Evolutionary conservation across 1,284 basidiomycete genomes (phyloP), one percentile per base, ranked within the genome.

Genomic region (Trichosporon sp.): DNA sequence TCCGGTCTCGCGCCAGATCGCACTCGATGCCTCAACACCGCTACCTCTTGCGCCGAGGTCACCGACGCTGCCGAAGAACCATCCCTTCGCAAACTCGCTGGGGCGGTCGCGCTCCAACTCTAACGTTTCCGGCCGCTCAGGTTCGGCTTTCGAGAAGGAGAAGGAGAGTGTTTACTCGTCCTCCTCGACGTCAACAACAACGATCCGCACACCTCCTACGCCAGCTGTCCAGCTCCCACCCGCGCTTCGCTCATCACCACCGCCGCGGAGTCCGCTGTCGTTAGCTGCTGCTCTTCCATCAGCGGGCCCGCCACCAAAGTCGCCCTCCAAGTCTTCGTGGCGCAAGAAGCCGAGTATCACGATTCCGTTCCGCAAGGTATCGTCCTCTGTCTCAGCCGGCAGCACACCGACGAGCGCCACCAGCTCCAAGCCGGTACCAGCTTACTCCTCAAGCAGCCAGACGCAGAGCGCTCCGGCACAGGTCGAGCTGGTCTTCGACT

Each of bases 111-210:
- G 59, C 8, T 63, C 59, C 31, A 63, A 63, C 32, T 35, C 31
- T 12, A 63, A 37, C 32, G 59, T 63, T 1, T 37, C 32, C 7
- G 59, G 59, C 16, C 12, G 12, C 12, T 63, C 59, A 5, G 59
- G 59, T 32, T 63, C 59, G 31, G 59, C 59, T 12, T 63, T 63
- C 59, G 59, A 63, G 12, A 35, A n/a, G 59, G 59, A 63, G 59
- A 63, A 35, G 32, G 59, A 63, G 14, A 63, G 51, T 21, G 51
- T 63, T 16, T 35, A 35, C 31, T 63, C 59, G 4, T 37, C 59
- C 1, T 63, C 59, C 16, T 63, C 59, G 16, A 63, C 59, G 1
- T 14, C 16, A 16, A 37, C 59, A 35, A 35, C 59, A 35, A 63
- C 31, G 31, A 63, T 63, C 14, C 59, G 59, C 14, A 63, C 59